Conservation (phyloP, 129 eudicot species). For the Pulicaria dysenterica region DNA sequence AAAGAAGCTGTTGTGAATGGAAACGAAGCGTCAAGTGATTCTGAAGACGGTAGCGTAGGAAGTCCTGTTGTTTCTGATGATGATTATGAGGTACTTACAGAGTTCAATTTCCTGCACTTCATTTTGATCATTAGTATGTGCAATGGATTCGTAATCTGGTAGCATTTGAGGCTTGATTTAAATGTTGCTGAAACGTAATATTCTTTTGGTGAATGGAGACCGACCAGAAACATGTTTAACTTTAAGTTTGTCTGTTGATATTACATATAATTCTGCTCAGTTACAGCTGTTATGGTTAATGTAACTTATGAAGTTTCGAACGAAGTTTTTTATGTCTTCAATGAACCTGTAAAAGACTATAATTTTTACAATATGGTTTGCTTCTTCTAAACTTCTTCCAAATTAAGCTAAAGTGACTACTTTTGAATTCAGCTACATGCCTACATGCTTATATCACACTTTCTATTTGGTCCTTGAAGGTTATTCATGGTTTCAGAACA, state of each 20-base stretch:
- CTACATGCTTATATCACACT: slow-evolving; percentile 8
- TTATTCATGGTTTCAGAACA: slow-evolving; percentile 13
- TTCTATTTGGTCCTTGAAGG: neutral
- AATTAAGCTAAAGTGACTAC: neutral
- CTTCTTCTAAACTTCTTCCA: neutral
- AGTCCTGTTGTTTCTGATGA: slow-evolving; percentile 51
- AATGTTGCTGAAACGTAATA: neutral
- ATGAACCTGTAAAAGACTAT: neutral
- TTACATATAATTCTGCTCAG: neutral
- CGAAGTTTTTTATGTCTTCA: neutral
- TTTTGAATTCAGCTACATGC: neutral
- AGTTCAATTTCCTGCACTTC: neutral
- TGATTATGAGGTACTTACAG: slow-evolving; percentile 33
- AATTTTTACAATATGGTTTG: neutral
- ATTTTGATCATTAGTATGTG: neutral
- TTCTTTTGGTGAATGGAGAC: neutral
- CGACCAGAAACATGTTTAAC: neutral
- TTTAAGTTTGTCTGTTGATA: neutral
- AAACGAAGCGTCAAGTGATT: slow-evolving; percentile 14
- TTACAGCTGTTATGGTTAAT: neutral
- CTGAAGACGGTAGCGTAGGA: slow-evolving; percentile 32
- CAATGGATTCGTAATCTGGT: no score
- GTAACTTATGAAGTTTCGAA: neutral
- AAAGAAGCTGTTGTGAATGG: slow-evolving; percentile 11
- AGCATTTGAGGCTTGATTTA: neutral